Base-by-base conservation (phyloP, 805 yeast genomes). In the Sungouiella thailandica region DNA sequence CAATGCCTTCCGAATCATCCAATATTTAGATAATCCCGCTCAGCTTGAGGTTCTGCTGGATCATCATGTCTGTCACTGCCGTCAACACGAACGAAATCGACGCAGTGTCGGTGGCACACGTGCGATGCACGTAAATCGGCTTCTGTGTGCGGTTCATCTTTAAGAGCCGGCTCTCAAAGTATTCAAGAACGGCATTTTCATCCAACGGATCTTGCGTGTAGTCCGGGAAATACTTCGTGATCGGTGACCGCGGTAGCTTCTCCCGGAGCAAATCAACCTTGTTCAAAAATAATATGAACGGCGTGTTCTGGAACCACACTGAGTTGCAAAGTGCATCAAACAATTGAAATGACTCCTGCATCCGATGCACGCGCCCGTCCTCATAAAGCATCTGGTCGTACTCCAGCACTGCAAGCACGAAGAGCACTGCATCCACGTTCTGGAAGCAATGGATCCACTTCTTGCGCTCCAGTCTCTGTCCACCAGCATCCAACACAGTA, bases 381-480 rank as follows among this genome's bases (percentile, higher is more conserved):
- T 90, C 98, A 61, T 84, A 87, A 30, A 93, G 61, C 66, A 74
- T 78, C 60, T 90, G 96, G 60, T 90, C 97, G 57, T 86, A 93
- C 62, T 93, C 98, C 30, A 87, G 78, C 17, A 87, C 79, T 0
- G 97, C 96, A 13, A 84, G 72, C 6, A 90, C 96, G 57, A 87
- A 93, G 24, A 90, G 57, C 0, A 94, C 82, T 3, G 94, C 84
- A 1, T 95, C 83, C 31, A 90, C 84, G 41, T 83, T 86, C 51
- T 89, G 93, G 59, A 89, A 89, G 52, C 95, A 86, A 53, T 88
- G 96, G 42, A 89, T 84, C 97, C 97, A 89, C 56, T 89, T 89
- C 47, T 82, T 78, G 40, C 97, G 71, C 56, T 89, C 97, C 14
- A 86, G 77, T 40, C 96, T 65, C 61, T 89, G 97, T 2, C 98